phyloP scores from a whole-genome alignment of 208 protist species.

The Balamuthia mandrillaris region DNA sequence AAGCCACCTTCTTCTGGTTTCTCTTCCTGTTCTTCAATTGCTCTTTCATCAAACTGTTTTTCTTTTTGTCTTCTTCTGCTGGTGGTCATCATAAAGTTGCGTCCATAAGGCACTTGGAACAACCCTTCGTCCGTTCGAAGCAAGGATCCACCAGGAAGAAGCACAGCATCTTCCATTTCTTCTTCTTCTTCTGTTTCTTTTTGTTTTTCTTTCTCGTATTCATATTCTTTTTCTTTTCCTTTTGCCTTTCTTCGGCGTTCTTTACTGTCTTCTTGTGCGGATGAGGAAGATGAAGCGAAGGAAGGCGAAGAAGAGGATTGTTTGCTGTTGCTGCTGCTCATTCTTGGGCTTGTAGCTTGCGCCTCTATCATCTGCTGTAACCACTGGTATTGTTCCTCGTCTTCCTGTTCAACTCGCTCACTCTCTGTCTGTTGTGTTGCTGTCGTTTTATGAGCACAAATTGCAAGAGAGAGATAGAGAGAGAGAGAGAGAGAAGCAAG shows the following conservation, averaged over 20 bases:
- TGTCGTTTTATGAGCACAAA: too few species aligned
- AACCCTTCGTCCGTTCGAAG: neutral
- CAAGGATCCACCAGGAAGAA: neutral
- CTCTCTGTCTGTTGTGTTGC: too few species aligned
- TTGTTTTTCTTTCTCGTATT: neutral
- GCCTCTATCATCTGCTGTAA: too few species aligned
- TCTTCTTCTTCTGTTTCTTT: neutral
- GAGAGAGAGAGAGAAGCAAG: too few species aligned
- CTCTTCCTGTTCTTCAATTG: neutral
- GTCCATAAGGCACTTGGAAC: neutral
- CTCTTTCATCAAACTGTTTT: neutral
- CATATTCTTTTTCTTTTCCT: constrained; percentile 13
- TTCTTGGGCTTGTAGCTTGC: too few species aligned
- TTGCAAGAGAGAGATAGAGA: too few species aligned
- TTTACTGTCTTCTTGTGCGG: neutral
- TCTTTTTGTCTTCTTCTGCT: neutral
- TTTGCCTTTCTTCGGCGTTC: neutral
- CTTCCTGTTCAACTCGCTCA: too few species aligned
- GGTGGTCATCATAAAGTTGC: too few species aligned
- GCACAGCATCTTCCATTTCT: neutral
- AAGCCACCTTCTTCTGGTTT: neutral
- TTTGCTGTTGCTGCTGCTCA: too few species aligned
- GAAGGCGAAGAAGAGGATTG: neutral
- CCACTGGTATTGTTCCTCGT: too few species aligned
- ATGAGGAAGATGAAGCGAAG: neutral